Evolutionary conservation across 495 filamentous ascomycete species (phyloP), one percentile per base, ranked within the genome.

Genomic region (Hypoxylon trugodes): DNA sequence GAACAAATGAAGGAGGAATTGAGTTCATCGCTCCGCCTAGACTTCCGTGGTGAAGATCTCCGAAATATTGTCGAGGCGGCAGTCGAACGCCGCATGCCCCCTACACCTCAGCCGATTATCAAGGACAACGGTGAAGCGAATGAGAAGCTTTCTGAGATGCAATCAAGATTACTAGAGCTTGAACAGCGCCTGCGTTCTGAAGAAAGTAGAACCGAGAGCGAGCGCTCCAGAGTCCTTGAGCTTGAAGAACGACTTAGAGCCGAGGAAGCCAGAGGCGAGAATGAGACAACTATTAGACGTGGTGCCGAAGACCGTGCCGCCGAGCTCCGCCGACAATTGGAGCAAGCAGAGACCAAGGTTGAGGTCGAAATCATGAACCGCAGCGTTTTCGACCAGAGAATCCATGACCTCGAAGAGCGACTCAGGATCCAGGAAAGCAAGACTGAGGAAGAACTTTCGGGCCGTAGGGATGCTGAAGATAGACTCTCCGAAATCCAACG

Each of bases 401-500:
- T 81, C 33, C 66, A 71, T 30, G 79, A 82, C 47, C 73, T 82
- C 0, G 79, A 82, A 42, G 79, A 80, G 1, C 72, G 75, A 43
- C 69, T 77, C 38, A 71, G 69, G 25, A 62, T 69, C 30, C 75
- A 79, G 4, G 81, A 84, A 45, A 61, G 48, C 12, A 73, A 74
- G 42, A 73, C 73, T 0, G 78, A 82, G 56, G 77, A 84, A 25
- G 91, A 95, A 64, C 79, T 87, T 58, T 83, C 86, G 38, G 75
- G 73, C 40, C 85, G 92, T 42, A 82, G 87, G 41, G 83, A 85
- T 6, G 85, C 87, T 2, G 89, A 94, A 68, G 90, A 93, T 69
- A 86, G 86, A 48, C 79, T 92, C 21, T 81, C 83, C 32, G 89
- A 95, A 66, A 80, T 87, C 22, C 85, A 91, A 71, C 82, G 85